Evolutionary conservation across 139 green algal genomes (phyloP), one percentile per base, ranked within the genome.

Genomic region (Chlorella sp.): DNA sequence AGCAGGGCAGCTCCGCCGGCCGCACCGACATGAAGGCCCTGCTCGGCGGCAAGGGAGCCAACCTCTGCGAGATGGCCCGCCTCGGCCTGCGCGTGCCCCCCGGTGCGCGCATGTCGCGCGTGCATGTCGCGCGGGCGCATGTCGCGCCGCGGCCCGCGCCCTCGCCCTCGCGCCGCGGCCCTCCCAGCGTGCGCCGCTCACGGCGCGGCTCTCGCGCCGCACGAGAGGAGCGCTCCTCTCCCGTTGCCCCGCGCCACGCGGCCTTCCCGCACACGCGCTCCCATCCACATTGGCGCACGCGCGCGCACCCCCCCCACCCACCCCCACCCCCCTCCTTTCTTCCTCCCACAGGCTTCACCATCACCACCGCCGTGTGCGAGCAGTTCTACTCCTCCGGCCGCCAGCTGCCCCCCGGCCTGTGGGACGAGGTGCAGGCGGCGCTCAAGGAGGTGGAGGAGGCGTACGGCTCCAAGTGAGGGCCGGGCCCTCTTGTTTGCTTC

Each of bases 281-380:
- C n/a, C n/a, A n/a, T n/a, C n/a, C n/a, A n/a, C n/a, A n/a, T n/a
- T n/a, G n/a, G n/a, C n/a, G n/a, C n/a, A n/a, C n/a, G n/a, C n/a
- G n/a, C n/a, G n/a, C n/a, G n/a, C n/a, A n/a, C n/a, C n/a, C n/a
- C n/a, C n/a, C n/a, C n/a, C n/a, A n/a, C n/a, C n/a, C n/a, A n/a
- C n/a, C n/a, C n/a, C n/a, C n/a, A n/a, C n/a, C n/a, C n/a, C n/a
- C n/a, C n/a, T n/a, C n/a, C n/a, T n/a, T n/a, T n/a, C n/a, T n/a
- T n/a, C n/a, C n/a, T n/a, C n/a, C n/a, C n/a, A n/a, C n/a, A n/a
- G 71, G 94, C 73, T 82, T 97, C 64, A 97, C 92, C 45, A 94
- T 98, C 81, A 95, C 91, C 35, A 98, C 94, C 8, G 83, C 91
- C 42, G 87, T 90, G 5, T 98, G 94, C 83, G 60, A 79, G 74